A percentile compares a stretch with the other conserved stretches of the same genome.
Evolutionary conservation across 2,329 filamentous ascomycete species (phyloP).

Genomic region (Aspergillus sp.): DNA sequence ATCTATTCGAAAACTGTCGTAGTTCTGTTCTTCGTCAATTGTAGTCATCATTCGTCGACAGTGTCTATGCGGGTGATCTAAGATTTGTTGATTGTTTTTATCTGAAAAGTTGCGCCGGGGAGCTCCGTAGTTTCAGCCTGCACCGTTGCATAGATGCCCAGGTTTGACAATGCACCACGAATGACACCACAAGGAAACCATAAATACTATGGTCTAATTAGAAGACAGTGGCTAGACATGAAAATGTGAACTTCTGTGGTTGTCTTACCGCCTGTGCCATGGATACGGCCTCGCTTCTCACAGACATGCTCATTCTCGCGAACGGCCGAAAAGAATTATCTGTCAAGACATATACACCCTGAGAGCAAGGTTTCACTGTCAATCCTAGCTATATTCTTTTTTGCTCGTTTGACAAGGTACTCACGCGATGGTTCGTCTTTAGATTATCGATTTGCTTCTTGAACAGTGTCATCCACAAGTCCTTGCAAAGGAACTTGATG

Average conservation of each 20-base stretch:
- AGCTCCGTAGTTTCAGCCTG: constrained; percentile 87
- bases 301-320: constrained; percentile 81
- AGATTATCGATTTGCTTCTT: constrained; percentile 97
- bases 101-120: constrained; percentile 89
- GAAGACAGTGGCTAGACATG: not conserved
- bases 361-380: not conserved
- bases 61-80: constrained; percentile 36
- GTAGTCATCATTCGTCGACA: not conserved
- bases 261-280: constrained; percentile 73
- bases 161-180: constrained; percentile 82
- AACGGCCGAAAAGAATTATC: constrained; percentile 91
- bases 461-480: constrained; percentile 92
- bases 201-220: constrained; percentile 63
- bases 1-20: not conserved
- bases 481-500: constrained; percentile 99
- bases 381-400: not conserved
- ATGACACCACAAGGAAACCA: constrained; percentile 96
- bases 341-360: constrained; percentile 94
- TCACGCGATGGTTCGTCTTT: constrained; percentile 91
- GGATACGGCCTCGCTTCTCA: constrained; percentile 68
- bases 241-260: not conserved
- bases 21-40: not conserved
- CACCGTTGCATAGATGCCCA: constrained; percentile 88
- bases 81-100: constrained; percentile 76
- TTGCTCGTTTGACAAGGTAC: constrained; percentile 19